Evolutionary conservation across 2,329 filamentous ascomycete species (phyloP), one percentile per base, ranked within the genome.

Genomic region (Ophiostoma angusticollis): DNA sequence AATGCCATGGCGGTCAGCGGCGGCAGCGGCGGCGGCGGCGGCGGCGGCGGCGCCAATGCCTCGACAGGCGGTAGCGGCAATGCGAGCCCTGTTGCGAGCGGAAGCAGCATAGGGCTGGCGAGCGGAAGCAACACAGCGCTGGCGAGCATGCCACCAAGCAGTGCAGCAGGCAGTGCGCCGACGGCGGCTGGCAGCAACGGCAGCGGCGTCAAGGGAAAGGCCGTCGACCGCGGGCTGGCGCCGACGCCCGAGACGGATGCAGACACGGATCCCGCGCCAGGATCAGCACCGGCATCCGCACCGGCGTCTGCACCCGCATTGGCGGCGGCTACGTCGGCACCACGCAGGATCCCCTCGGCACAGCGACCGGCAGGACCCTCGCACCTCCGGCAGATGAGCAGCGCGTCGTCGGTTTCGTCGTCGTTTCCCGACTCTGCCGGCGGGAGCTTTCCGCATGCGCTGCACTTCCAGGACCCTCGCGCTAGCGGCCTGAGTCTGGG

Each of bases 371-470:
- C 74, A 7, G 74, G 73, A 29, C 72, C 74, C 5, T 83, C 81
- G 2, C 80, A 86, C 54, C 64, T 91, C 14, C 75, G 85, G 18
- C 81, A 93, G 49, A 78, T 91, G 58, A 93, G 85, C 45, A 93
- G 81, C 49, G 80, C 84, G 1, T 94, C 87, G 0, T 93, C 86
- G 0, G 73, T 82, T 0, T 77, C 78, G 8, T 93, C 86, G 0
- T 93, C 84, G 0, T 65, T 79, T 11, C 66, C 75, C 1, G 84
- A 89, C 36, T 83, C 79, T 23, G 63, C 67, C 1, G 63, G 66
- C 1, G 71, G 64, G 22, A 78, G 69, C 51, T 71, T 64, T 45
- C 55, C 49, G 4, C 58, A 57, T 2, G 55, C 56, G 1, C 25
- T 35, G 12, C 56, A 58, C 9, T 41, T 56, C 5, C 62, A 65